These are phyloP conservation scores for Lodderomyces margitis DNA, from an alignment of 1,139 yeast species.

Conservation along the genomic window DNA sequence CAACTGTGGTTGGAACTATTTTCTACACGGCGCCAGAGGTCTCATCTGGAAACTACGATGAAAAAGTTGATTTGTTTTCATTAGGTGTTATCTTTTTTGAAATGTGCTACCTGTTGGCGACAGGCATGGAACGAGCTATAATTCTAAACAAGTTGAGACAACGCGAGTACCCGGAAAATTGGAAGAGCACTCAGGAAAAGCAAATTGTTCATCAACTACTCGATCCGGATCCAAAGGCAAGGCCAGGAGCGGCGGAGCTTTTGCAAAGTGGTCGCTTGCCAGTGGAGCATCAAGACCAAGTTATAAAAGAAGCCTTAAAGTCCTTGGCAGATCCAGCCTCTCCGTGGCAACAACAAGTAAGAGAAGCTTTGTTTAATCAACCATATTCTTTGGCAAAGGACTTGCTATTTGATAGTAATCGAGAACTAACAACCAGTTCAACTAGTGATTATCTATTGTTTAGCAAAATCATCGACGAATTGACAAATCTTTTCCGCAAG, in stretches of 20 bases:
- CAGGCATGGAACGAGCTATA: constrained; percentile 89
- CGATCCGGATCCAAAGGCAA: constrained; percentile 70
- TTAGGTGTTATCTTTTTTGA: constrained; percentile 93
- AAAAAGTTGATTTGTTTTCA: constrained; percentile 94
- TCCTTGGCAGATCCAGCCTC: constrained; percentile 87
- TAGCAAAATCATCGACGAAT: constrained; percentile 52
- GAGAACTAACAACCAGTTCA: constrained; percentile 2
- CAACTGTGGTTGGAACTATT: constrained; percentile 91
- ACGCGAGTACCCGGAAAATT: constrained; percentile 63
- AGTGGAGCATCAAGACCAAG: constrained; percentile 84
- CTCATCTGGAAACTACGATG: constrained; percentile 74
- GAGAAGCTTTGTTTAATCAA: constrained; percentile 79
- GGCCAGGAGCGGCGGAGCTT: constrained; percentile 79
- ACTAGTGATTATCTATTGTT: constrained; percentile 44
- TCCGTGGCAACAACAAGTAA: constrained; percentile 91
- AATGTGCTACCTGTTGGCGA: constrained; percentile 78
- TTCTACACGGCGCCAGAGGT: constrained; percentile 92
- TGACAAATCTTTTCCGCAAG: constrained; percentile 58
- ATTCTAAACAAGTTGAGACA: constrained; percentile 64
- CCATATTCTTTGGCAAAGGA: constrained; percentile 83
- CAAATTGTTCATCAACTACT: constrained; percentile 63
- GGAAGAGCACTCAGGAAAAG: constrained; percentile 58
- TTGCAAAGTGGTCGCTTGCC: constrained; percentile 82
- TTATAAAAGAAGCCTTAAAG: constrained; percentile 81
- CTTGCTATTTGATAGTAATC: constrained; percentile 61